Evolutionary conservation across 1,139 yeast species (phyloP).

Genomic region (Suhomyces anneliseae): DNA sequence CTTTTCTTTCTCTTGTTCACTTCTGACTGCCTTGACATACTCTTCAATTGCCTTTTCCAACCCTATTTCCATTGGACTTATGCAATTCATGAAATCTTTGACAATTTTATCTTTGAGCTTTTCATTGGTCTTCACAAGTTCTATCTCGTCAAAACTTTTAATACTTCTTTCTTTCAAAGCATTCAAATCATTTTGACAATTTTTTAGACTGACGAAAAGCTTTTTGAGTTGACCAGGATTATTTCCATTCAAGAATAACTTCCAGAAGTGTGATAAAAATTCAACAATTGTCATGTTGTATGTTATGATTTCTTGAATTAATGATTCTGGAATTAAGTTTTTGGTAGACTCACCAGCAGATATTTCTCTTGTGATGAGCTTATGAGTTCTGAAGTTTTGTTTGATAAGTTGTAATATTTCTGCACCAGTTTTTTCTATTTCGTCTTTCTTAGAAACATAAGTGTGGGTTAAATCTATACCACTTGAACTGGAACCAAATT

Average conservation of each 20-base stretch:
- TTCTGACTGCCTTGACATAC: slow-evolving; percentile 31
- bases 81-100: slow-evolving; percentile 34
- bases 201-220: slow-evolving; percentile 36
- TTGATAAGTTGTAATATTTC: slow-evolving; percentile 55
- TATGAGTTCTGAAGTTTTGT: slow-evolving; percentile 55
- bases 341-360: slow-evolving; percentile 15
- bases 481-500: slow-evolving; percentile 16
- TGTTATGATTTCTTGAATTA: slow-evolving; percentile 37
- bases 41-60: slow-evolving; percentile 34
- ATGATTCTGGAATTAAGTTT: slow-evolving; percentile 26
- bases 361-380: slow-evolving; percentile 24
- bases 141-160: slow-evolving; percentile 9
- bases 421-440: slow-evolving; percentile 48
- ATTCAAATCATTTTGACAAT: slow-evolving; percentile 23
- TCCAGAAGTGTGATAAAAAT: slow-evolving; percentile 49
- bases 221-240: slow-evolving; percentile 43
- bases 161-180: slow-evolving; percentile 15
- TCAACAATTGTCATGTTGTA: slow-evolving; percentile 43
- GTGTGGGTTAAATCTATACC: slow-evolving; percentile 47
- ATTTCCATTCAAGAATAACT: slow-evolving; percentile 35
- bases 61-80: slow-evolving; percentile 29
- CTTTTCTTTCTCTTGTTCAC: slow-evolving; percentile 13
- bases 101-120: slow-evolving; percentile 34
- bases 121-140: slow-evolving; percentile 24
- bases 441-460: slow-evolving; percentile 29